A percentile compares a stretch with the other conserved stretches of the same genome.
Conservation (phyloP, 371 early-diverging fungal genomes). For the Rhizopus delemar region DNA sequence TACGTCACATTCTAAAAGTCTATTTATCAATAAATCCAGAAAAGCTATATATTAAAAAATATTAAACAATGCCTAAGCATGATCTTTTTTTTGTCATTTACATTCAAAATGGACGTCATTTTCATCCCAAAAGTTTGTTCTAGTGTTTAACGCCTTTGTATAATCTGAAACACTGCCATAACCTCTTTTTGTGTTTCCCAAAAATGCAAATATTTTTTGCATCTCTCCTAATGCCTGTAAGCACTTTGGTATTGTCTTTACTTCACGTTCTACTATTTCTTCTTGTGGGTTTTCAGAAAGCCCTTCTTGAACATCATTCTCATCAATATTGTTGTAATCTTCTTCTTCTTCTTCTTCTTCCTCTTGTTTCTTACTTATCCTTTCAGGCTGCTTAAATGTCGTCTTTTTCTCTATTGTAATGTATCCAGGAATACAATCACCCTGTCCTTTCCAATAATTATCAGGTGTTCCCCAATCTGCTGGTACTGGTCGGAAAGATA, state of each 20-base stretch:
- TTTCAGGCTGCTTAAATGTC: not conserved
- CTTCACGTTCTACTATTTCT: constrained; percentile 16
- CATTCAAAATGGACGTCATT: constrained; percentile 10
- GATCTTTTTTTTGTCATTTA: not conserved
- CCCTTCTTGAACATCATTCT: not conserved
- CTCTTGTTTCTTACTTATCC: not conserved
- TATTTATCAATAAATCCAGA: constrained; percentile 28
- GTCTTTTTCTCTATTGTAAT: constrained; percentile 7
- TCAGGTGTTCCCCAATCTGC: constrained; percentile 33
- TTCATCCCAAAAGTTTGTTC: constrained; percentile 19
- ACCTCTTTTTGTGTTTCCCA: constrained; percentile 24
- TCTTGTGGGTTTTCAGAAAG: not conserved
- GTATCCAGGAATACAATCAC: constrained; percentile 33
- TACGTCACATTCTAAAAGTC: constrained; percentile 22
- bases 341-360: not conserved
- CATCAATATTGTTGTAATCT: constrained; percentile 6
- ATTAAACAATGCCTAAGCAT: constrained; percentile 1
- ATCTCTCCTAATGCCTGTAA: constrained; percentile 31
- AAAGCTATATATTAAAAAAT: constrained; percentile 15
- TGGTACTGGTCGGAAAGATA: constrained; percentile 37
- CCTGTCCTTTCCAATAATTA: constrained; percentile 47
- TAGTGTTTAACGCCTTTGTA: constrained; percentile 25
- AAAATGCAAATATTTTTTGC: constrained; percentile 41
- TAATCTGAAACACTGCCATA: constrained; percentile 33
- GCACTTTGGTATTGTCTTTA: constrained; percentile 18